Conservation (phyloP, 352 stramenopile species). For the Phytophthora ramorum region DNA sequence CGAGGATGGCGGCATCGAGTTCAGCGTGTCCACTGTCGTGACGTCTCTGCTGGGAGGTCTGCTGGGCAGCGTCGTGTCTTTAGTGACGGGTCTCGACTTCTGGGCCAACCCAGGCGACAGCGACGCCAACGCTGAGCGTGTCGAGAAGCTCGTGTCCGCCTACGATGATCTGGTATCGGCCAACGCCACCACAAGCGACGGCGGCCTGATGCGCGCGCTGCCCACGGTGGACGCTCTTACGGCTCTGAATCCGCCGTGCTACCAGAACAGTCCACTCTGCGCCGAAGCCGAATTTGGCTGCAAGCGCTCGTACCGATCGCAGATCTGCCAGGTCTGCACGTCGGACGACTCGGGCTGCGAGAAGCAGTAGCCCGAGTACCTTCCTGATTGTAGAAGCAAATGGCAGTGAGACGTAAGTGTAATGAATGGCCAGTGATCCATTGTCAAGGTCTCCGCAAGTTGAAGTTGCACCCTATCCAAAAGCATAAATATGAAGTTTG, state of each 20-base stretch:
- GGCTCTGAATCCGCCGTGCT: slow-evolving; percentile 61
- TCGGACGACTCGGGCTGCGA: slow-evolving; percentile 43
- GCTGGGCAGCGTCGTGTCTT: slow-evolving; percentile 17
- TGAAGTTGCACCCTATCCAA: neutral
- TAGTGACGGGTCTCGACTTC: slow-evolving; percentile 63
- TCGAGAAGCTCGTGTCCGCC: slow-evolving; percentile 46
- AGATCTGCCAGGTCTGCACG: slow-evolving; percentile 71
- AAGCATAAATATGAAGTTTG: neutral
- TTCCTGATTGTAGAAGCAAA: slow-evolving; percentile 14
- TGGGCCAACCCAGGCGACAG: slow-evolving; percentile 60
- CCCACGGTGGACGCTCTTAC: slow-evolving; percentile 36
- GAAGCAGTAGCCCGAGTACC: slow-evolving; percentile 14
- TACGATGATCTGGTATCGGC: slow-evolving; percentile 48
- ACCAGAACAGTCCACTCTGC: slow-evolving; percentile 63
- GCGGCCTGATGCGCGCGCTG: slow-evolving; percentile 54
- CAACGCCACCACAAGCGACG: slow-evolving; percentile 41
- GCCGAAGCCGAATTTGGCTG: slow-evolving; percentile 58
- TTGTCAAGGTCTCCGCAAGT: slow-evolving; percentile 28
- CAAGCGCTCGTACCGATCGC: slow-evolving; percentile 61
- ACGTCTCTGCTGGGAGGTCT: slow-evolving; percentile 19
- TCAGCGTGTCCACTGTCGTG: slow-evolving; percentile 29
- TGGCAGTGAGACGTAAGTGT: slow-evolving; percentile 25
- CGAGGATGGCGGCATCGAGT: slow-evolving; percentile 57
- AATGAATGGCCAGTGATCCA: slow-evolving; percentile 29
- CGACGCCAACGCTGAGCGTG: slow-evolving; percentile 53